These are phyloP conservation scores for Chlamydomonas applanata DNA, from an alignment of 139 green algal species.

Conservation along the genomic window DNA sequence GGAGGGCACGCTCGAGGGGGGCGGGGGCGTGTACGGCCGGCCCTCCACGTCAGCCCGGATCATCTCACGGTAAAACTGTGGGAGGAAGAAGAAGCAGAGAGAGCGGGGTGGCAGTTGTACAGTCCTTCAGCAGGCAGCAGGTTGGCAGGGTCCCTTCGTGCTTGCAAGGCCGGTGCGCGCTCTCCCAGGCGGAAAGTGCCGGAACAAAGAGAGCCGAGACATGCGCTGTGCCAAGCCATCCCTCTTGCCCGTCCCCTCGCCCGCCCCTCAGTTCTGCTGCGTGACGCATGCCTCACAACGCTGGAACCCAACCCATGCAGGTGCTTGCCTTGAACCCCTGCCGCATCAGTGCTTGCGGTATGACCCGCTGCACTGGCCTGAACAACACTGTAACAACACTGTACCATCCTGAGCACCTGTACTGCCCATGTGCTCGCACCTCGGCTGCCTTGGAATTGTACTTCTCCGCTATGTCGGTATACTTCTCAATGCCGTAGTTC, in stretches of 20 bases:
- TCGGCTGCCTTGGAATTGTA: slow-evolving; percentile 89
- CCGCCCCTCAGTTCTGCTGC: too few species aligned
- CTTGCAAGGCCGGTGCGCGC: background rate
- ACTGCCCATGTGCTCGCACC: slow-evolving; percentile 20
- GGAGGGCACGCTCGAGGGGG: slow-evolving; percentile 34
- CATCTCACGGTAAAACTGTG: slow-evolving; percentile 84
- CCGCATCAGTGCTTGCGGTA: background rate
- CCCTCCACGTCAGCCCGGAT: slow-evolving; percentile 82
- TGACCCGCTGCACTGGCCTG: background rate
- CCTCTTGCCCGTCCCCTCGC: too few species aligned
- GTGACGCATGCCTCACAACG: too few species aligned
- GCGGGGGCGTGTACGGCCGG: slow-evolving; percentile 67
- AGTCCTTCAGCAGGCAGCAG: too few species aligned
- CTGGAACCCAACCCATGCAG: too few species aligned
- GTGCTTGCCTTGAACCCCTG: background rate
- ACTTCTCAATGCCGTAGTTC: slow-evolving; percentile 89
- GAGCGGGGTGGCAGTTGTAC: too few species aligned
- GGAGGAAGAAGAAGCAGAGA: background rate
- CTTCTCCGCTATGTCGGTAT: slow-evolving; percentile 88
- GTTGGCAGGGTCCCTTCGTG: too few species aligned
- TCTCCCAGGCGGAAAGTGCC: background rate
- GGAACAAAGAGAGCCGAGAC: background rate
- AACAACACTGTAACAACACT: background rate
- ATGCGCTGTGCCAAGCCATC: background rate
- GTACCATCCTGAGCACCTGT: background rate